Conservation (phyloP, 2,329 filamentous ascomycete genomes). For the Diaporthe batatas region DNA sequence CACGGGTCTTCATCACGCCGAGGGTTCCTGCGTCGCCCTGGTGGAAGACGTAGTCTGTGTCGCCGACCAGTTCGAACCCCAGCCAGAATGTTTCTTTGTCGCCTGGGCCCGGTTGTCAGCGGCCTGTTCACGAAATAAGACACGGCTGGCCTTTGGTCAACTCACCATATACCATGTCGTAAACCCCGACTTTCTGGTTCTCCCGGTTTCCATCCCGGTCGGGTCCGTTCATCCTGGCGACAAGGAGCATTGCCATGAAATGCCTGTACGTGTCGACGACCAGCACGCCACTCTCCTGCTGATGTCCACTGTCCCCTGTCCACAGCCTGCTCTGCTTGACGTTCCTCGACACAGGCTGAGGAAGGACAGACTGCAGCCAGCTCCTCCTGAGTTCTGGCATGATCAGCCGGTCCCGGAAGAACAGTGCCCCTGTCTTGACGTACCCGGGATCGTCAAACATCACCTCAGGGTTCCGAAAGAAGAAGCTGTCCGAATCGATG, state of each 20-base stretch:
- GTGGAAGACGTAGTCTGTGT: slow-evolving; percentile 58
- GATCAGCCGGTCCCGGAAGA: slow-evolving; percentile 61
- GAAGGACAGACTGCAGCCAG: slow-evolving; percentile 58
- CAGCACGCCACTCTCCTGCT: slow-evolving; percentile 61
- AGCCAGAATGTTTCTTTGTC: slow-evolving; percentile 66
- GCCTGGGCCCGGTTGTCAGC: slow-evolving; percentile 47
- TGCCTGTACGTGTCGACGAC: slow-evolving; percentile 62
- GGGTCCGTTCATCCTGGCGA: slow-evolving; percentile 57
- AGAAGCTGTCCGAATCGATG: slow-evolving; percentile 60
- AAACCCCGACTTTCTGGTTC: slow-evolving; percentile 54
- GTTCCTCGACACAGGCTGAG: slow-evolving; percentile 56
- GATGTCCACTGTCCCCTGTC: slow-evolving; percentile 53
- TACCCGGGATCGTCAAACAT: slow-evolving; percentile 60
- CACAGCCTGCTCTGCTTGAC: slow-evolving; percentile 54
- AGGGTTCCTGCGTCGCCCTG: slow-evolving; percentile 54
- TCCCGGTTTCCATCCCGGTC: slow-evolving; percentile 57
- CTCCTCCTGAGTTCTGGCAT: slow-evolving; percentile 53
- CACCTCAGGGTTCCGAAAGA: slow-evolving; percentile 56
- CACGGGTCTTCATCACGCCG: slow-evolving; percentile 47
- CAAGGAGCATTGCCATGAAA: slow-evolving; percentile 57
- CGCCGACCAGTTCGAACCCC: slow-evolving; percentile 60
- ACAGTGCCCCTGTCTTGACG: slow-evolving; percentile 57
- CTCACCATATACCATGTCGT: slow-evolving; percentile 61
- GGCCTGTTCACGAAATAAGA: no score
- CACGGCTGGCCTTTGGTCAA: neutral